phyloP scores from a whole-genome alignment of 306 rosid species.

The Trichosanthes cucumerina region DNA sequence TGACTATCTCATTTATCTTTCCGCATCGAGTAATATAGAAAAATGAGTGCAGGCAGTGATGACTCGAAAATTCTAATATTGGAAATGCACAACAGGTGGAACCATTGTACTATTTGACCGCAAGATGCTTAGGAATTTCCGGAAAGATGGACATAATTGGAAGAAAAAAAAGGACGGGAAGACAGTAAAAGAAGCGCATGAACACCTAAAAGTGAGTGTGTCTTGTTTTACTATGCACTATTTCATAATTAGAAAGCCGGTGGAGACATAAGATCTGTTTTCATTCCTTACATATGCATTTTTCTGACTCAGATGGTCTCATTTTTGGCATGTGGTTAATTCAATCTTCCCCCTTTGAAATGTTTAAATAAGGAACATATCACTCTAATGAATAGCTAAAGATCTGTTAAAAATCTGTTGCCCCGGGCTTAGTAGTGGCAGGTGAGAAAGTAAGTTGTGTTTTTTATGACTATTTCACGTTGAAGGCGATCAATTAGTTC shows the following conservation, averaged over 20 bases:
- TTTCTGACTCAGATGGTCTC: not conserved
- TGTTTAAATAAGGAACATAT: not conserved
- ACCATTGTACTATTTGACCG: conserved; percentile 73
- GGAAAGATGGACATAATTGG: conserved; percentile 97
- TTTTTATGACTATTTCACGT: not conserved
- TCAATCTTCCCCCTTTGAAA: not conserved
- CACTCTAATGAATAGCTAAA: not conserved
- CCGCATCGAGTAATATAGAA: conserved; percentile 9
- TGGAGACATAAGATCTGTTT: not conserved
- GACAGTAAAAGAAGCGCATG: conserved; percentile 98
- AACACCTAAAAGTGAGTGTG: conserved; percentile 84
- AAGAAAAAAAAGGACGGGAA: conserved; percentile 96
- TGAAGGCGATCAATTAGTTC: not conserved
- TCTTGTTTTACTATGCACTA: conserved; percentile 6
- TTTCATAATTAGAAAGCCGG: not conserved
- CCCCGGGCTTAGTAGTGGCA: not conserved
- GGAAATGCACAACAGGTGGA: conserved; percentile 57
- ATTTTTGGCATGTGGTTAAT: not conserved
- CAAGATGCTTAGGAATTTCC: conserved; percentile 85
- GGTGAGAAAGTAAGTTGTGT: not conserved
- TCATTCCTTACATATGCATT: not conserved
- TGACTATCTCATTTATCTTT: conserved; percentile 27
- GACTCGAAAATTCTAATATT: conserved; percentile 2
- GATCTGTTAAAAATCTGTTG: not conserved
- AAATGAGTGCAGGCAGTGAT: conserved; percentile 5